Percentiles rank a stretch among this genome's conserved stretches.
Conservation (phyloP, 208 protist species). For the Trypanosoma caninum region DNA sequence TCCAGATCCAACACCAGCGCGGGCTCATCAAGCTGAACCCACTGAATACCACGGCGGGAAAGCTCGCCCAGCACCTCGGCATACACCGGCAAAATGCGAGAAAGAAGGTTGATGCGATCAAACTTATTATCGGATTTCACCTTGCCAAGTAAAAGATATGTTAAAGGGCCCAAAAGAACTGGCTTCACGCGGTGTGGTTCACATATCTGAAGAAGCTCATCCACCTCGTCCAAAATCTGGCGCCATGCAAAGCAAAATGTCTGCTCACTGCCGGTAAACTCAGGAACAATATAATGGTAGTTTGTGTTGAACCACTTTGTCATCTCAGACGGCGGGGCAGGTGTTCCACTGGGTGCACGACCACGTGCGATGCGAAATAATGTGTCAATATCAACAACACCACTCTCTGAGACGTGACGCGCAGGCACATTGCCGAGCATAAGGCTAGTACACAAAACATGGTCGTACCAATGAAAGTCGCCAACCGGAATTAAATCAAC, state of each 20-base stretch:
- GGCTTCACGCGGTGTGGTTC: slow-evolving; percentile 44
- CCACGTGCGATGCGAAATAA: slow-evolving; percentile 89
- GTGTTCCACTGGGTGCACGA: slow-evolving; percentile 38
- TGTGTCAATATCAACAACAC: slow-evolving; percentile 52
- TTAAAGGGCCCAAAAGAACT: slow-evolving; percentile 82
- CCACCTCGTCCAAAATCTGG: slow-evolving; percentile 53
- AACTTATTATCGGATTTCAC: slow-evolving; percentile 42
- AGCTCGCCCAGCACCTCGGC: slow-evolving; percentile 57
- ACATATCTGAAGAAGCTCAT: slow-evolving; percentile 46
- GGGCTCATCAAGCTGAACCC: slow-evolving; percentile 88
- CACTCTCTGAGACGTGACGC: slow-evolving; percentile 33
- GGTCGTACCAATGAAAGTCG: slow-evolving; percentile 83
- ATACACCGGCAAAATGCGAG: slow-evolving; percentile 62
- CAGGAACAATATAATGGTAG: slow-evolving; percentile 93
- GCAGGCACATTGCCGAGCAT: slow-evolving; percentile 75
- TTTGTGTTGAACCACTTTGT: slow-evolving; percentile 94
- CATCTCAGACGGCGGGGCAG: slow-evolving; percentile 78
- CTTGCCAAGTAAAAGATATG: slow-evolving; percentile 76
- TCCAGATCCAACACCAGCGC: slow-evolving; percentile 69
- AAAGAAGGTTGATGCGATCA: slow-evolving; percentile 40
- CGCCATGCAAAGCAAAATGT: slow-evolving; percentile 33
- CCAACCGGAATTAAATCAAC: slow-evolving; percentile 61
- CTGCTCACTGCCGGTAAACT: slow-evolving; percentile 55
- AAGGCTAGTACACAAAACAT: slow-evolving; percentile 66
- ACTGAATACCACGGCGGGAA: slow-evolving; percentile 39